Evolutionary conservation across 2,329 filamentous ascomycete genomes (phyloP).

Genomic region (Trichoderma citrinoviride): DNA sequence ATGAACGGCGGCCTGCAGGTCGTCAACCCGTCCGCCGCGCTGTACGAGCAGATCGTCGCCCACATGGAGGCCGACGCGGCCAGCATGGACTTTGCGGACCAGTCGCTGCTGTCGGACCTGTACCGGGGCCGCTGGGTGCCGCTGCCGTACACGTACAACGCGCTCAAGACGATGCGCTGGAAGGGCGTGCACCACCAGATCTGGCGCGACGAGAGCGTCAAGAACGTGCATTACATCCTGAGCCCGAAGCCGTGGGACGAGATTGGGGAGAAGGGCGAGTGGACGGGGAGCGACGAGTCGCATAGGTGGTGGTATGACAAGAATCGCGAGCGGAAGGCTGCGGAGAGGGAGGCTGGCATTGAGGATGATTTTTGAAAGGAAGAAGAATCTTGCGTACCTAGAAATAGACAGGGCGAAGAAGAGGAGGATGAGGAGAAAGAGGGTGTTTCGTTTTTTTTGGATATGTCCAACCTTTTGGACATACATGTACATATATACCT

Average conservation of each 20-base stretch:
- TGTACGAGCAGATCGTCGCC: conserved; percentile 51
- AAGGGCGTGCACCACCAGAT: conserved; percentile 52
- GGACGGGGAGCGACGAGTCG: conserved; percentile 45
- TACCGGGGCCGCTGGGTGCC: conserved; percentile 56
- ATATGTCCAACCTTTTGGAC: too few species aligned
- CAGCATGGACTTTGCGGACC: conserved; percentile 58
- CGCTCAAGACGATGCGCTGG: conserved; percentile 59
- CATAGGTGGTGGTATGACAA: conserved; percentile 56
- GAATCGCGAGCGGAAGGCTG: conserved; percentile 44
- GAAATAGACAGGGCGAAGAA: too few species aligned
- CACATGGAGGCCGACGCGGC: conserved; percentile 49
- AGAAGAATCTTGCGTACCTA: too few species aligned
- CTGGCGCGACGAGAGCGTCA: conserved; percentile 57
- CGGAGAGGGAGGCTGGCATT: conserved; percentile 43
- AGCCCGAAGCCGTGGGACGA: conserved; percentile 62
- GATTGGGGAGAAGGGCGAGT: conserved; percentile 43
- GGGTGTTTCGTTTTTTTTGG: too few species aligned
- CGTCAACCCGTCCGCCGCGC: conserved; percentile 47
- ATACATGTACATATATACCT: too few species aligned
- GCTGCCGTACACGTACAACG: conserved; percentile 61
- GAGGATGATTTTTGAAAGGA: conserved; percentile 18
- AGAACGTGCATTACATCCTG: conserved; percentile 62
- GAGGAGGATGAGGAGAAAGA: too few species aligned
- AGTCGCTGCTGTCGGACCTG: conserved; percentile 55
- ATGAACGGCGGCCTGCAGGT: conserved; percentile 50